These are phyloP conservation scores for Zanthoxylum bungeanum DNA, from an alignment of 345 rosid genomes.

Conservation along the genomic window DNA sequence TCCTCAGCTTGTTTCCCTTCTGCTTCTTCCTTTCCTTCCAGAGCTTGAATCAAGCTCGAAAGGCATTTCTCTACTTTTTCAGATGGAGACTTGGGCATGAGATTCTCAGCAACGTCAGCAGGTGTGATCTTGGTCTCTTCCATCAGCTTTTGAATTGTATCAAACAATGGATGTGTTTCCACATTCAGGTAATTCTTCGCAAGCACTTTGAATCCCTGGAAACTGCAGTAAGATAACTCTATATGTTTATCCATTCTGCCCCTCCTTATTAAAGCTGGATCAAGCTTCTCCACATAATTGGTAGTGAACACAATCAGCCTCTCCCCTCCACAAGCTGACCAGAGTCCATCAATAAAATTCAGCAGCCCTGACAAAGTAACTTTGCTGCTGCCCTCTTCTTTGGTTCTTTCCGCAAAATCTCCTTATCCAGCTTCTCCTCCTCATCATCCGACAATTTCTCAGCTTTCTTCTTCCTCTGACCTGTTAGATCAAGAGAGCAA, in stretches of 20 bases:
- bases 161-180: constrained; percentile 34
- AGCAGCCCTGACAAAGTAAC: constrained; percentile 68
- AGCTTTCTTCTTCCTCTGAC: constrained; percentile 41
- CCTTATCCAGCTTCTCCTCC: constrained; percentile 29
- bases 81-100: constrained; percentile 43
- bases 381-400: constrained; percentile 33
- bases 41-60: constrained; percentile 35
- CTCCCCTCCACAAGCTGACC: constrained; percentile 74
- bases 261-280: constrained; percentile 67
- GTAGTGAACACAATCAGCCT: constrained; percentile 63
- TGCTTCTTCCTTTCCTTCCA: constrained; percentile 32
- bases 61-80: constrained; percentile 36
- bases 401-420: constrained; percentile 20
- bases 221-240: constrained; percentile 45
- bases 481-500: constrained; percentile 56
- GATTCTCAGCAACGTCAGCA: constrained; percentile 53
- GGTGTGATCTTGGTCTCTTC: constrained; percentile 38
- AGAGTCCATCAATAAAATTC: constrained; percentile 66
- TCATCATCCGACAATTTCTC: constrained; percentile 27
- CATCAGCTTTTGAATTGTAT: constrained; percentile 21
- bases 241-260: constrained; percentile 67
- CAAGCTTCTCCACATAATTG: constrained; percentile 58
- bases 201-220: constrained; percentile 45
- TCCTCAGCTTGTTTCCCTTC: constrained; percentile 20
- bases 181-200: constrained; percentile 43